Evolutionary conservation across 192 early-diverging fungal species (phyloP).

Genomic region (Linderina pennispora): DNA sequence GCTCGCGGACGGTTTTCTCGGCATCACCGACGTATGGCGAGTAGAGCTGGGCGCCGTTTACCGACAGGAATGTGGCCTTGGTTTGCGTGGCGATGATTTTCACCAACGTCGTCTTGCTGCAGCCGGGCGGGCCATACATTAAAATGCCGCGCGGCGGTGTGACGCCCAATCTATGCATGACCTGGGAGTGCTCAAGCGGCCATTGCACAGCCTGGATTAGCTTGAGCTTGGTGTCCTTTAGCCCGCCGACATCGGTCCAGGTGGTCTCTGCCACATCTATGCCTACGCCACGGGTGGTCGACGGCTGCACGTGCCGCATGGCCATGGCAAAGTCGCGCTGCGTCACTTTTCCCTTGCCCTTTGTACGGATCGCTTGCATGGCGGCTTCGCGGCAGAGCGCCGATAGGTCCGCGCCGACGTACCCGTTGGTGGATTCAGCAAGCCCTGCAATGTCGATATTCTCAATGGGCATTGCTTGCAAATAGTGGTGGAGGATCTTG

Average conservation of each 20-base stretch:
- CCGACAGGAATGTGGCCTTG: constrained; percentile 61
- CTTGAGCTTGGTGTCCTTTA: constrained; percentile 70
- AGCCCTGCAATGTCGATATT: constrained; percentile 47
- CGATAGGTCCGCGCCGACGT: constrained; percentile 89
- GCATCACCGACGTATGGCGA: constrained; percentile 33
- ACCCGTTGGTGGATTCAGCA: constrained; percentile 75
- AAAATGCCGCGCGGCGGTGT: constrained; percentile 79
- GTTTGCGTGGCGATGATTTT: constrained; percentile 79
- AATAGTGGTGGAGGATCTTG: constrained; percentile 58
- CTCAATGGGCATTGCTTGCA: constrained; percentile 49
- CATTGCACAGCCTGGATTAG: constrained; percentile 84
- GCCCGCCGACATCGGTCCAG: constrained; percentile 89
- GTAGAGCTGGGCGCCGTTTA: constrained; percentile 42
- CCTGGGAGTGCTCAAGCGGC: constrained; percentile 67
- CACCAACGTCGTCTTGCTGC: constrained; percentile 94
- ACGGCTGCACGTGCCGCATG: constrained; percentile 59
- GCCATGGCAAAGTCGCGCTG: constrained; percentile 62
- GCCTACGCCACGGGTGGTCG: constrained; percentile 61
- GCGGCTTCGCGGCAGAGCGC: constrained; percentile 82
- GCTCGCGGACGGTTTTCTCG: constrained; percentile 51
- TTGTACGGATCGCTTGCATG: constrained; percentile 12
- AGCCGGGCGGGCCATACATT: constrained; percentile 97
- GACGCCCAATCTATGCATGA: constrained; percentile 72
- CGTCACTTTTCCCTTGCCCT: too few relatives aligned
- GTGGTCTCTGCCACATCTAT: constrained; percentile 54